phyloP scores from a whole-genome alignment of 495 filamentous ascomycete genomes.

The Talaromyces trachyspermus region DNA sequence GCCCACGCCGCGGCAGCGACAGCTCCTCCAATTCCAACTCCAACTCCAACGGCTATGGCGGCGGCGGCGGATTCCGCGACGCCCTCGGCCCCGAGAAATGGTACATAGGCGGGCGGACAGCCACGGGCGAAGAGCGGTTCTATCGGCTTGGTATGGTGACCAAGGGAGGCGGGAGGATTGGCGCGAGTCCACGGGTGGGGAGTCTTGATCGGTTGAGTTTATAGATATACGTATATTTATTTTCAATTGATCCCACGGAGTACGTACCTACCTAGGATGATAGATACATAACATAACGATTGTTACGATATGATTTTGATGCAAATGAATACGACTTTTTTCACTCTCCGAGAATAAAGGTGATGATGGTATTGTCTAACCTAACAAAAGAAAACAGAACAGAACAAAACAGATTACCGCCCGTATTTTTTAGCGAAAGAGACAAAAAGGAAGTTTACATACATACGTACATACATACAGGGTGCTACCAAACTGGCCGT shows the following conservation, averaged over 20 bases:
- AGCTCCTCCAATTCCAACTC: no score
- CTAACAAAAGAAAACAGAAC: not conserved
- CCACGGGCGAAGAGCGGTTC: constrained; percentile 80
- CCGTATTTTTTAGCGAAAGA: not conserved
- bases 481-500: no score
- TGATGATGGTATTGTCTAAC: not conserved
- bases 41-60: no score
- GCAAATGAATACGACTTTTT: no score
- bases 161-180: constrained; percentile 39
- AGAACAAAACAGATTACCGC: not conserved
- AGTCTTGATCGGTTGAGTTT: constrained; percentile 59
- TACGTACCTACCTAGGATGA: no score
- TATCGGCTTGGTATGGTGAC: constrained; percentile 65
- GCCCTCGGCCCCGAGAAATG: constrained; percentile 70
- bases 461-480: not conserved
- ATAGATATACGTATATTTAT: constrained; percentile 19
- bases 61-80: constrained; percentile 60
- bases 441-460: not conserved
- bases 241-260: not conserved
- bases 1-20: constrained; percentile 66
- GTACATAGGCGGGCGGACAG: constrained; percentile 83
- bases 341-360: not conserved
- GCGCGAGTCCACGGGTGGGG: constrained; percentile 49
- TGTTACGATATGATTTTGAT: not conserved
- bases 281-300: no score